These are phyloP conservation scores for Coemansia sp. DNA, from an alignment of 192 early-diverging fungal genomes.

Conservation along the genomic window DNA sequence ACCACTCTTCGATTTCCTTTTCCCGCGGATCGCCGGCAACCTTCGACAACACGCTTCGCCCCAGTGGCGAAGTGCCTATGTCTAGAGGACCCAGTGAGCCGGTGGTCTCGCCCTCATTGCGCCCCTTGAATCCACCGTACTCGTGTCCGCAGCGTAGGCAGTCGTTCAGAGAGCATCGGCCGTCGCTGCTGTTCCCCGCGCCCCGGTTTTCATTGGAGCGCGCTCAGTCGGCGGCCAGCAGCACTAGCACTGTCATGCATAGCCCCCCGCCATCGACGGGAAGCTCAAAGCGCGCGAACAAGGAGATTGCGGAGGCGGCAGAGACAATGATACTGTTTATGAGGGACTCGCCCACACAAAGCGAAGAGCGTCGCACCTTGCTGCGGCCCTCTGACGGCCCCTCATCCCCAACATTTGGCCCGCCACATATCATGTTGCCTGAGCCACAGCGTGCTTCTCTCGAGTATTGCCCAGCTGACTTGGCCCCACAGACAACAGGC, in stretches of 20 bases:
- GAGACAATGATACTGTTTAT: conserved; percentile 53
- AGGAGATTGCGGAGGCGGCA: conserved; percentile 39
- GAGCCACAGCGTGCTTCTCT: background rate
- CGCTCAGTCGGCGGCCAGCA: background rate
- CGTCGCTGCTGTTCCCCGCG: conserved; percentile 10
- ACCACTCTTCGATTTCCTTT: conserved; percentile 28
- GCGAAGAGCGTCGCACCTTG: conserved; percentile 6
- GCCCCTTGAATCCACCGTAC: conserved; percentile 17
- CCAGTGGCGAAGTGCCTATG: background rate
- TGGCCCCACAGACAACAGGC: background rate
- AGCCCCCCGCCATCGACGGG: background rate
- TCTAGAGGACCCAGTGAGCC: background rate
- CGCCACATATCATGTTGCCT: background rate
- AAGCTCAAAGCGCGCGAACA: conserved; percentile 6
- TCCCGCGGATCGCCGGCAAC: background rate
- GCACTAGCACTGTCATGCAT: background rate
- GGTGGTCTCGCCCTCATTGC: conserved; percentile 2
- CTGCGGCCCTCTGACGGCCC: conserved; percentile 4
- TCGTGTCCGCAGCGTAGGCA: conserved; percentile 36
- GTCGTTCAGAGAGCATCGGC: background rate
- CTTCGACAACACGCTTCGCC: background rate
- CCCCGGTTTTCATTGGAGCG: conserved; percentile 17
- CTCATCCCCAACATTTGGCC: background rate
- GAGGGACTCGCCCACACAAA: conserved; percentile 13
- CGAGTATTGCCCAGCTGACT: background rate